These are phyloP conservation scores for Dactylonectria macrodidyma DNA, from an alignment of 2,329 filamentous ascomycete species.

Conservation along the genomic window DNA sequence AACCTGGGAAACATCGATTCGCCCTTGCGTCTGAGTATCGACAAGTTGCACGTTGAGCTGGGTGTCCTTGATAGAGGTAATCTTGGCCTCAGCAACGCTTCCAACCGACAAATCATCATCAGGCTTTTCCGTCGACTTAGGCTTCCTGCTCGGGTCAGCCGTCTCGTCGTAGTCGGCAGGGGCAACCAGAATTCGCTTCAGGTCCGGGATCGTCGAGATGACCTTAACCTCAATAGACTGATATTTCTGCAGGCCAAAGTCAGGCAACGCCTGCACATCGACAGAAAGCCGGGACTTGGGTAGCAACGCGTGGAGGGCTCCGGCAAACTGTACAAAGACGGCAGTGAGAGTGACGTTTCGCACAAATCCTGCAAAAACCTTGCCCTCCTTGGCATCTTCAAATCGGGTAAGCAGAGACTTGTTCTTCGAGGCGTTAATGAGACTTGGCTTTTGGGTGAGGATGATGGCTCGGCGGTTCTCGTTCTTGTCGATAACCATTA, in stretches of 20 bases:
- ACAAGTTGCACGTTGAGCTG: constrained; percentile 93
- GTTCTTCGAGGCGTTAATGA: constrained; percentile 82
- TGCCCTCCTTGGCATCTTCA: constrained; percentile 79
- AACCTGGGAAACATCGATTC: constrained; percentile 90
- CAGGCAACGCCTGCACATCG: constrained; percentile 76
- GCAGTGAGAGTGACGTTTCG: constrained; percentile 86
- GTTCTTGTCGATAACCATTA: constrained; percentile 91
- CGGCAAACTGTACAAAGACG: constrained; percentile 90
- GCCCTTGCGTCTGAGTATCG: constrained; percentile 82
- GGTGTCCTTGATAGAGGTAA: constrained; percentile 89
- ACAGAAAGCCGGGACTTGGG: constrained; percentile 83
- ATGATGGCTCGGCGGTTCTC: constrained; percentile 82
- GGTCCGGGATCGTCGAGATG: constrained; percentile 78
- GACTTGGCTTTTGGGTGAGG: constrained; percentile 85
- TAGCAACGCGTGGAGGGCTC: constrained; percentile 81
- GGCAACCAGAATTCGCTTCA: constrained; percentile 76
- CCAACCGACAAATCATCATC: constrained; percentile 80
- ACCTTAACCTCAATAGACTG: constrained; percentile 84
- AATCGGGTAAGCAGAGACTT: constrained; percentile 80
- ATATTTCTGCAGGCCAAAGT: constrained; percentile 84
- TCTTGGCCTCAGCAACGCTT: constrained; percentile 80
- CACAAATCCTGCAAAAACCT: constrained; percentile 83
- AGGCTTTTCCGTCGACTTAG: constrained; percentile 51
- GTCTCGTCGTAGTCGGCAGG: constrained; percentile 64
- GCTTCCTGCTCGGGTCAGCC: constrained; percentile 56